These are phyloP conservation scores for Rhizoclosmatium sp. DNA, from an alignment of 192 early-diverging fungal genomes.

Conservation along the genomic window DNA sequence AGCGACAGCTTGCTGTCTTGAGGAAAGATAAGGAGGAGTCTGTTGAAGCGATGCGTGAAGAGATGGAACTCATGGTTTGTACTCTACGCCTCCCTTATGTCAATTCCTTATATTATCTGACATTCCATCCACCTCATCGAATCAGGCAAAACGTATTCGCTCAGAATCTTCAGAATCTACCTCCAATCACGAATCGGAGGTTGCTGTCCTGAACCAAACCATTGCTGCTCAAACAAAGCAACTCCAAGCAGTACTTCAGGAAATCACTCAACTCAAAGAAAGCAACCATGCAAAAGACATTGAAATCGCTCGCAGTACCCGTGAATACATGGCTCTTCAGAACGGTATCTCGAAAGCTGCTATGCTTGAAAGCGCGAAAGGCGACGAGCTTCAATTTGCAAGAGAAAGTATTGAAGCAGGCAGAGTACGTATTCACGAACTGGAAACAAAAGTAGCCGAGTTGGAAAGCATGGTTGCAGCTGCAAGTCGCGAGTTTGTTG, in stretches of 20 bases:
- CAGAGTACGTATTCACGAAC: slow-evolving; percentile 4
- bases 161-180: neutral
- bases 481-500: neutral
- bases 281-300: slow-evolving; percentile 32
- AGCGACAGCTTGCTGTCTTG: slow-evolving; percentile 5
- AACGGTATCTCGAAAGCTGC: neutral
- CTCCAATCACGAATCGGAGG: neutral
- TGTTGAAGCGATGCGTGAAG: neutral
- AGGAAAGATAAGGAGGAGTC: slow-evolving; percentile 17
- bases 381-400: slow-evolving; percentile 27
- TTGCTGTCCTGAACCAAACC: neutral
- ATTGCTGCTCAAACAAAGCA: slow-evolving; percentile 26
- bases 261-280: slow-evolving; percentile 22
- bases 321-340: slow-evolving; percentile 31
- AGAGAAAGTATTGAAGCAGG: slow-evolving; percentile 25
- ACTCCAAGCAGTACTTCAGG: slow-evolving; percentile 24
- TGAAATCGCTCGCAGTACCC: slow-evolving; percentile 34
- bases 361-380: slow-evolving; percentile 11
- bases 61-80: slow-evolving; percentile 13
- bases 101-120: neutral
- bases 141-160: neutral
- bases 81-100: neutral
- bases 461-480: neutral
- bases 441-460: neutral
- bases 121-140: no score